phyloP scores from a whole-genome alignment of 345 rosid genomes.

The Boechera retrofracta region DNA sequence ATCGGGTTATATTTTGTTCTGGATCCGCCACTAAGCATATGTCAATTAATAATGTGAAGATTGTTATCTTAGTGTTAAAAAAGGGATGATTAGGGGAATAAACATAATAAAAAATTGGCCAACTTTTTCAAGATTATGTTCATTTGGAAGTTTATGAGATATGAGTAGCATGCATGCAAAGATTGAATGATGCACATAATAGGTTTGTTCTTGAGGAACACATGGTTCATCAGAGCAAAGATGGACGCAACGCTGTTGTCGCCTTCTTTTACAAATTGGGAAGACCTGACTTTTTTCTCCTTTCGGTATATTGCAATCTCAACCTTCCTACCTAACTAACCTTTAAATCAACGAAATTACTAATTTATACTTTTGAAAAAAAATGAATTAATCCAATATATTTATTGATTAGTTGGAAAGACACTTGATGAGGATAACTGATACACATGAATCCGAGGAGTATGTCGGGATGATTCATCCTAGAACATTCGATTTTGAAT shows the following conservation, averaged over 20 bases:
- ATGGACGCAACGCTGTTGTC: slow-evolving; percentile 55
- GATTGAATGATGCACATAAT: background rate
- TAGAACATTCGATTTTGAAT: slow-evolving; percentile 50
- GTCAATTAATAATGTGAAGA: background rate
- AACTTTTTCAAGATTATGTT: background rate
- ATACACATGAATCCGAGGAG: slow-evolving; percentile 43
- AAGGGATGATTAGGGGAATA: background rate
- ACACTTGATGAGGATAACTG: slow-evolving; percentile 47
- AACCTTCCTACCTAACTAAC: background rate
- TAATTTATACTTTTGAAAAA: background rate
- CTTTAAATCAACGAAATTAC: background rate
- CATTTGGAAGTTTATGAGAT: background rate
- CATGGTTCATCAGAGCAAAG: slow-evolving; percentile 66
- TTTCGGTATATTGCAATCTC: slow-evolving; percentile 50
- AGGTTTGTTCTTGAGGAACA: slow-evolving; percentile 67
- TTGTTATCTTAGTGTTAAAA: background rate
- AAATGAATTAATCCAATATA: background rate
- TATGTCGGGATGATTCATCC: slow-evolving; percentile 60
- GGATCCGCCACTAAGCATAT: background rate
- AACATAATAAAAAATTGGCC: background rate
- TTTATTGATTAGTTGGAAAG: slow-evolving; percentile 49
- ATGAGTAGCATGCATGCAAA: background rate
- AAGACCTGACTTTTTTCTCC: slow-evolving; percentile 57
- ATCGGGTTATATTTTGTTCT: too few species aligned
- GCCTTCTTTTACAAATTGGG: slow-evolving; percentile 64